Evolutionary conservation across 371 early-diverging fungal genomes (phyloP), one percentile per base, ranked within the genome.

Genomic region (Coemansia sp.): DNA sequence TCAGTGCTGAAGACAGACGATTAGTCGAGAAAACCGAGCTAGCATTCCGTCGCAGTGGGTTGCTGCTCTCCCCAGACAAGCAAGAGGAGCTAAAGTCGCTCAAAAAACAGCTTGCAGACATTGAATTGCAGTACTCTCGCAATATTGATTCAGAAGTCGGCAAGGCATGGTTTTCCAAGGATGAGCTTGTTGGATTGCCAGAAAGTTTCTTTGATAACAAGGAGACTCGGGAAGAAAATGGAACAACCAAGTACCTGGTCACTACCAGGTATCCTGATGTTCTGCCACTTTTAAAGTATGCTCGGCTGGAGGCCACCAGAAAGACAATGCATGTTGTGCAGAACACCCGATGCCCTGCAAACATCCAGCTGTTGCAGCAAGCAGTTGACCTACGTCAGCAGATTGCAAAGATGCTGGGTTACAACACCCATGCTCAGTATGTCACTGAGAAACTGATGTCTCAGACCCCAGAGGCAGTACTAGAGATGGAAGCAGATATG

Each of bases 131-230:
- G 24, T 24, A 24, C 24, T 24, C 24, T 24, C 24, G 24, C 24
- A 24, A 24, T 24, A 24, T 24, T 24, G 24, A 24, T 24, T 24
- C 24, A 24, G 24, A 24, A 24, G 24, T 24, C 24, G 24, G 24
- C 24, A 24, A 24, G 24, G 24, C 24, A 24, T 24, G 24, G 24
- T 34, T 51, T 51, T 33, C 51, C 2, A 9, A 33, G 11, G 83
- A 85, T 36, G 89, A 91, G 57, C 76, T 91, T 29, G 87, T 86
- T n/a, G 91, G 91, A 9, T 61, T 90, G 74, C 86, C 87, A 9
- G 83, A 80, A 7, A 86, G 86, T 66, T 90, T 87, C 69, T 67
- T 90, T 32, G 80, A 80, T 61, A 72, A 67, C 40, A 67, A 75
- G 14, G 18, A 18, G 18, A 9, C 53, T 11, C 3, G 18, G 6